Evolutionary conservation across 345 rosid species (phyloP), one percentile per base, ranked within the genome.

Genomic region (Linum trigynum): DNA sequence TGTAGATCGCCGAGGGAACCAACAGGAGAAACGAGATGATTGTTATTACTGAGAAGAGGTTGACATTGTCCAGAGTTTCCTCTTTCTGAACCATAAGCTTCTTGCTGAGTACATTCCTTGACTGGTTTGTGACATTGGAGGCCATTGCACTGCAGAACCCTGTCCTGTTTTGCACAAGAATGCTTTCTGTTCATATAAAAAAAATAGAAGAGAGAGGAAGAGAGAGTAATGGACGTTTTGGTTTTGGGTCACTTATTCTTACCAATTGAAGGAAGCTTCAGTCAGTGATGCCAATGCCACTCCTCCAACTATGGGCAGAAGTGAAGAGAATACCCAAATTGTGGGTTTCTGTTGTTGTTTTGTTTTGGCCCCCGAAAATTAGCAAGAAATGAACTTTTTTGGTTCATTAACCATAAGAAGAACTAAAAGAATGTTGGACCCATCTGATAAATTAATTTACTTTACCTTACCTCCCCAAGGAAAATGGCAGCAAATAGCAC

Each of bases 61-160:
- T 90, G 87, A 86, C 72, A 72, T 90, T 90, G 78, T 92, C 97
- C 90, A 92, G 57, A 12, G 83, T 39, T 68, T 81, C 97, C 96
- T 85, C 90, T 80, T 79, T 69, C 10, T 78, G 77, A 48, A 77
- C 74, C 97, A 92, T 86, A 63, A 86, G 69, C 51, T 81, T 92
- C 67, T 92, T 92, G 81, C 97, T 84, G 15, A 90, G 81, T 65
- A 92, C 85, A 70, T 90, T 90, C 51, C 98, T 83, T 1, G 89
- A 87, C 73, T 92, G 98, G 77, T 90, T 92, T 0, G 96, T 88
- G 62, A 90, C 76, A 72, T 92, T 92, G 63, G 98, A 92, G 39
- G 97, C 94, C 98, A 92, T 88, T 50, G 98, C 96, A 59, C 84
- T 83, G 60, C 78, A 78, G 83, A 92, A 92, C 60, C 98, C 98